Evolutionary conservation across 2,329 filamentous ascomycete species (phyloP).

Genomic region (Parastagonospora nodorum): DNA sequence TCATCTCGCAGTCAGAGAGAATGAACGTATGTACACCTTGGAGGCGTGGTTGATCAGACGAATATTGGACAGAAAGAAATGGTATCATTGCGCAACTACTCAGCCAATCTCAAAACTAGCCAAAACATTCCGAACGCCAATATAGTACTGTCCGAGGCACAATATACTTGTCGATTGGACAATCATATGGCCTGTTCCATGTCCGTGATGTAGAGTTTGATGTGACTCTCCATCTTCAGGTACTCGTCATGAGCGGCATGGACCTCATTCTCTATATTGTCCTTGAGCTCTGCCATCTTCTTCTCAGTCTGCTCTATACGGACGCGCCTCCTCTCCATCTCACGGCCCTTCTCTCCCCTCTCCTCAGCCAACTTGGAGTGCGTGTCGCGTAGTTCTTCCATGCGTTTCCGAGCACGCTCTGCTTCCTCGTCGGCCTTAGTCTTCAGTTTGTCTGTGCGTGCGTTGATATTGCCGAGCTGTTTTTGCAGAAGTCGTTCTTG

Average conservation of each 20-base stretch:
- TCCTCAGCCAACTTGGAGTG: conserved; percentile 85
- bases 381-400: conserved; percentile 83
- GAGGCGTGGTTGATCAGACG: neutral
- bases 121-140: neutral
- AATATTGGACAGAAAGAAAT: neutral
- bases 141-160: too few relatives aligned
- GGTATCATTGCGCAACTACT: neutral
- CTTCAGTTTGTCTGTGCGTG: conserved; percentile 82
- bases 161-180: neutral
- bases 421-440: conserved; percentile 82
- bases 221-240: conserved; percentile 95
- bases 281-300: conserved; percentile 98
- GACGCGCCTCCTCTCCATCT: conserved; percentile 91
- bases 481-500: conserved; percentile 82
- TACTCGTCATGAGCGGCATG: conserved; percentile 91
- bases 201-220: conserved; percentile 96
- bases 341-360: conserved; percentile 81
- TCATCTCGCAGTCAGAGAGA: too few relatives aligned
- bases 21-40: neutral
- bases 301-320: conserved; percentile 98
- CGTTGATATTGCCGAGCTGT: conserved; percentile 83
- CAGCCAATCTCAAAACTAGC: neutral
- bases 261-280: conserved; percentile 95
- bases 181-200: conserved; percentile 79
- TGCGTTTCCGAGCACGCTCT: conserved; percentile 78